These are phyloP conservation scores for Dipteronia sinensis DNA, from an alignment of 345 rosid genomes.

Conservation along the genomic window DNA sequence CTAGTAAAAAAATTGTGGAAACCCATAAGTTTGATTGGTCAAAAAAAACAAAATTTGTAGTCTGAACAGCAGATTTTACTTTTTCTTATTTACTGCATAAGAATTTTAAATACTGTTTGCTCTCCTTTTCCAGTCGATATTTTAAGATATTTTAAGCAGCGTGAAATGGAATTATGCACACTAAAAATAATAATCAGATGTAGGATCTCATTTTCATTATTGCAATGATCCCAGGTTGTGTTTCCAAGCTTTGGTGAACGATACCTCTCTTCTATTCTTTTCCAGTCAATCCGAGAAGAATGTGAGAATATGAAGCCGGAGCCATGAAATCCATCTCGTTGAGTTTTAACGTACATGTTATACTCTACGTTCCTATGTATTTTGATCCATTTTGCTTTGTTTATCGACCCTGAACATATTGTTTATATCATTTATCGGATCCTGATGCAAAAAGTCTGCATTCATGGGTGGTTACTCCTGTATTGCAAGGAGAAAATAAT, in stretches of 20 bases:
- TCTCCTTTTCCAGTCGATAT: neutral
- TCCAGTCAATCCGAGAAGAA: constrained; percentile 90
- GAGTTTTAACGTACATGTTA: neutral
- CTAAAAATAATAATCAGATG: neutral
- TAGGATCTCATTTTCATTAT: neutral
- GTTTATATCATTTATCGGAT: neutral
- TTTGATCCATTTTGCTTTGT: neutral
- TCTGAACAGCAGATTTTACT: neutral
- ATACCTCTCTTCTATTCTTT: constrained; percentile 80
- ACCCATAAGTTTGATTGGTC: neutral
- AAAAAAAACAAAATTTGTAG: neutral
- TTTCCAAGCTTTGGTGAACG: constrained; percentile 97
- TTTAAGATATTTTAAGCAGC: too few species aligned
- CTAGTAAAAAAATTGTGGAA: neutral
- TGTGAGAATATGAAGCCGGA: constrained; percentile 86
- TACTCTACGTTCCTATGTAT: neutral
- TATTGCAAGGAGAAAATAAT: neutral
- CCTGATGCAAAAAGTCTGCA: neutral
- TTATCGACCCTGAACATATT: neutral
- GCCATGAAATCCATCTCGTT: constrained; percentile 28
- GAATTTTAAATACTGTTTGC: neutral
- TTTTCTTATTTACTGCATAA: neutral
- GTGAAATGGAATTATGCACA: neutral
- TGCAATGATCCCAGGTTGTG: constrained; percentile 60
- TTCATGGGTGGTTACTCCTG: neutral